These are phyloP conservation scores for Ceratocystis variospora DNA, from an alignment of 2,329 filamentous ascomycete genomes.

Conservation along the genomic window DNA sequence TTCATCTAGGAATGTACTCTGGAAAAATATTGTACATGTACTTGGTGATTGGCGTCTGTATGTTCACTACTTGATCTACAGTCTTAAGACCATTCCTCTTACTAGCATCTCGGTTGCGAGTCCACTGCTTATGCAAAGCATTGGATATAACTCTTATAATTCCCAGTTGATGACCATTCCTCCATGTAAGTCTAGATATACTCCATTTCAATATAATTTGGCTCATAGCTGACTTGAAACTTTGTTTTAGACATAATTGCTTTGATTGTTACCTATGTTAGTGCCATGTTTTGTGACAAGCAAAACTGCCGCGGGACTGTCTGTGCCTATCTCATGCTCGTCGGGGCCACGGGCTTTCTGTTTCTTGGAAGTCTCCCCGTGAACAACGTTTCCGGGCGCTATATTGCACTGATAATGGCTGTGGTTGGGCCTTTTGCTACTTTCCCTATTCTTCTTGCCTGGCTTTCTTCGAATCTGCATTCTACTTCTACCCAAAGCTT, in stretches of 20 bases:
- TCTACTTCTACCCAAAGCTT: constrained; percentile 52
- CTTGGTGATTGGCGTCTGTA: constrained; percentile 54
- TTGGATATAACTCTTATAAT: constrained; percentile 36
- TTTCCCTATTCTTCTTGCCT: constrained; percentile 57
- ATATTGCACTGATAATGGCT: constrained; percentile 48
- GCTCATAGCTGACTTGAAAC: background rate
- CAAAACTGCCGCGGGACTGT: constrained; percentile 41
- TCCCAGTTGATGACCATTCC: constrained; percentile 55
- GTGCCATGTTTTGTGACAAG: constrained; percentile 48
- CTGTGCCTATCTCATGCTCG: constrained; percentile 30
- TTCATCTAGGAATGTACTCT: constrained; percentile 47
- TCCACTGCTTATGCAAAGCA: constrained; percentile 44
- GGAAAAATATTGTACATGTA: constrained; percentile 55
- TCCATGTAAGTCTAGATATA: constrained; percentile 35
- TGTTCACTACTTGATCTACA: constrained; percentile 45
- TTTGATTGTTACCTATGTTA: constrained; percentile 24
- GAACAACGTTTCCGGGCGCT: constrained; percentile 26
- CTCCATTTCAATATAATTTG: background rate
- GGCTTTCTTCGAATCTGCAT: constrained; percentile 54
- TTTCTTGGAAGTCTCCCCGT: background rate
- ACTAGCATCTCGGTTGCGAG: constrained; percentile 48
- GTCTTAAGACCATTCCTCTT: constrained; percentile 41
- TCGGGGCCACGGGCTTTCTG: constrained; percentile 36
- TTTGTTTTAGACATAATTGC: background rate
- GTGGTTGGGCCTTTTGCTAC: constrained; percentile 53